Evolutionary conservation across 805 yeast species (phyloP), one percentile per base, ranked within the genome.

Genomic region (Candida hispaniensis): DNA sequence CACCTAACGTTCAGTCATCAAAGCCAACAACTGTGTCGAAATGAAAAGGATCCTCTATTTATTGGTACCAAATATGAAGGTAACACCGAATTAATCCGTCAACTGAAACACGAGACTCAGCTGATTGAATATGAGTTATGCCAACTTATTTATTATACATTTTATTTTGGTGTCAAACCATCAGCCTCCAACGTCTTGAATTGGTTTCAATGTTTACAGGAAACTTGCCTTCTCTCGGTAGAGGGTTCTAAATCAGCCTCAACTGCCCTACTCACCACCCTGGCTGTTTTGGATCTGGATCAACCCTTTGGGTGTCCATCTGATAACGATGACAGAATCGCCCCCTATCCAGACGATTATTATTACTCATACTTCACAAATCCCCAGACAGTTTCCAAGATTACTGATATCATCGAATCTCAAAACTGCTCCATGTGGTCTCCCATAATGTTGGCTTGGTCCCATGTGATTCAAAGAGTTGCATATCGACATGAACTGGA

Each of bases 361-460:
- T 26, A 26, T 10, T 19, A n/a, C 8, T 41, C 47, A 4, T 41
- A 44, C 21, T 32, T 47, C 14, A 27, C 26, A n/a, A 39, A 47
- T 13, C 42, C 45, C 2, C 40, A 43, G 7, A 35, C 43, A 7
- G 41, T 54, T 19, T 15, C 36, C n/a, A n/a, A 39, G 5, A 26
- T 54, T 10, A 42, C 50, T 38, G 14, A 23, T 4, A 15, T 19
- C 5, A 30, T 53, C 15, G 33, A 18, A 2, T 18, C 18, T 4
- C n/a, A 39, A 22, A 26, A 20, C n/a, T 34, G 26, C 6, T 14
- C 14, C 25, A 34, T 33, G 14, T 13, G 40, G 15, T 11, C 44
- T 23, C 44, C 46, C 10, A 39, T 41, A 13, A 26, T 41, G 10
- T 46, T 55, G 9, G 51, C 48, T 6, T 56, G 59, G 59, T 45